Percentiles rank a stretch among this genome's conserved stretches.
Conservation (phyloP, 208 protist species). For the Vickermania spadyakhi region DNA sequence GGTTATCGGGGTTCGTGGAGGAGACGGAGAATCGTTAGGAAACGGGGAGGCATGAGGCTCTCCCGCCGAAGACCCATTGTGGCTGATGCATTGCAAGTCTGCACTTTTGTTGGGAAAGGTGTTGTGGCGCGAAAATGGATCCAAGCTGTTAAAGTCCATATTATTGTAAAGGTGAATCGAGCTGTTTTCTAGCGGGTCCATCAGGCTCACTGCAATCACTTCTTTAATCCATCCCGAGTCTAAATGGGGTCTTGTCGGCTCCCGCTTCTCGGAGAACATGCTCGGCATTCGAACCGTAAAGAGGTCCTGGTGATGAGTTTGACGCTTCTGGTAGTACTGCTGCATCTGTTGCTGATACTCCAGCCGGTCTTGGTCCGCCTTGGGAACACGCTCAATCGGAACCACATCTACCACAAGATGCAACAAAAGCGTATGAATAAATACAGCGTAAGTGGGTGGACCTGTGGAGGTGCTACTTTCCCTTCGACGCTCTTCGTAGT, state of each 20-base stretch:
- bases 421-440: background rate
- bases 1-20: too few relatives aligned
- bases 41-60: too few relatives aligned
- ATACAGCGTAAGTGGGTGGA: background rate
- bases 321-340: background rate
- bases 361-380: background rate
- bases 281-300: too few relatives aligned
- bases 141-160: background rate
- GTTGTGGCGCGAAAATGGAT: background rate
- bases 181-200: background rate
- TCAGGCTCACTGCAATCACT: background rate
- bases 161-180: background rate
- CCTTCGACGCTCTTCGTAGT: background rate
- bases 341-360: background rate
- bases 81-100: background rate
- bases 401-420: background rate
- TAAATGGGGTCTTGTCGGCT: background rate
- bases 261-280: background rate
- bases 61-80: background rate
- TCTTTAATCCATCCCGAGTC: background rate
- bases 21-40: too few relatives aligned
- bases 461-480: background rate
- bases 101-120: background rate
- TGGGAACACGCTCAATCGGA: background rate
- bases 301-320: background rate